phyloP scores from a whole-genome alignment of 2,329 filamentous ascomycete genomes.

The Xylariaceae sp. region DNA sequence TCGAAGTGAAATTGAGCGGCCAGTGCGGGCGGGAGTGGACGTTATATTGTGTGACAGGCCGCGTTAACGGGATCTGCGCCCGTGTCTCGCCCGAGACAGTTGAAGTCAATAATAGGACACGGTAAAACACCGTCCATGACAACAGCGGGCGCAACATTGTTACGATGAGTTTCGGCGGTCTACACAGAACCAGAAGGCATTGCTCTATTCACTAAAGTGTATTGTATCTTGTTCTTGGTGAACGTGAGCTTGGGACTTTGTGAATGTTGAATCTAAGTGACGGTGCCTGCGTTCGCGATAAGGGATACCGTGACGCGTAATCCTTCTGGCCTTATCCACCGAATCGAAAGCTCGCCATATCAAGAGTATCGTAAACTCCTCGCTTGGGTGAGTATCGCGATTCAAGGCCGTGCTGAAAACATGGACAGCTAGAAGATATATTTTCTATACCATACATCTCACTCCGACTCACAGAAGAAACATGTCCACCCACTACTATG shows the following conservation, averaged over 20 bases:
- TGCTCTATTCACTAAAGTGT: neutral
- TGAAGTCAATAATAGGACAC: neutral
- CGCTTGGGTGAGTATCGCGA: no score
- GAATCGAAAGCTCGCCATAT: neutral
- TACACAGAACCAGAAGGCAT: neutral
- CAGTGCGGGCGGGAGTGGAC: conserved; percentile 4
- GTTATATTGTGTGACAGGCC: neutral
- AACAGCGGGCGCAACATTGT: neutral
- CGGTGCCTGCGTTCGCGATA: neutral
- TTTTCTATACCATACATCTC: no score
- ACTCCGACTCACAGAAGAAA: no score
- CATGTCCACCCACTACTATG: no score
- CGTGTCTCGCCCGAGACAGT: neutral
- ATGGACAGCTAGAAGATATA: no score
- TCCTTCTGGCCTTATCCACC: neutral
- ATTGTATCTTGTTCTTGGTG: neutral
- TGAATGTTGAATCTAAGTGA: neutral
- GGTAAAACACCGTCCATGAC: neutral
- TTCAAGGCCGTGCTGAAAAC: no score
- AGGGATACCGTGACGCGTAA: neutral
- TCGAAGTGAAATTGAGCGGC: conserved; percentile 45
- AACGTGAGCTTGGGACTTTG: neutral
- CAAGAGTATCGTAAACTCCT: no score
- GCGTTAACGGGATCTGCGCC: neutral
- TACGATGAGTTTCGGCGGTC: neutral